Evolutionary conservation across 805 yeast species (phyloP).

Genomic region (Schwanniomyces sp.): DNA sequence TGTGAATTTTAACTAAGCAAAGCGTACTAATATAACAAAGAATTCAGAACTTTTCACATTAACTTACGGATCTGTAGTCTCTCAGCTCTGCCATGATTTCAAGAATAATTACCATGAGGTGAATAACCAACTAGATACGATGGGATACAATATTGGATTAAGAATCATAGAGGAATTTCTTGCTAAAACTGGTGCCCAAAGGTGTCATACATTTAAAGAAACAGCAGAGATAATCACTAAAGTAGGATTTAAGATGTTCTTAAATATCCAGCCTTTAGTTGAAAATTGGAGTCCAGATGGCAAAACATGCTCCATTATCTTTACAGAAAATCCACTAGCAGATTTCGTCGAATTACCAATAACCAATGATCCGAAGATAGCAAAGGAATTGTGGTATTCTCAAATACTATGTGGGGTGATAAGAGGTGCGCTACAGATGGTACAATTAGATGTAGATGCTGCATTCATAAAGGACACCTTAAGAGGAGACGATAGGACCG

Average conservation of each 20-base stretch:
- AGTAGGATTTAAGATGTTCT: constrained; percentile 86
- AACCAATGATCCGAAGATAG: constrained; percentile 62
- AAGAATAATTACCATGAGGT: constrained; percentile 74
- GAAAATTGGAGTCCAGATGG: constrained; percentile 77
- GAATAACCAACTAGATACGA: constrained; percentile 78
- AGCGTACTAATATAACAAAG: constrained; percentile 27
- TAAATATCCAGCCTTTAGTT: constrained; percentile 76
- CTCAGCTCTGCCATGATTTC: constrained; percentile 85
- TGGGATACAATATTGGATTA: constrained; percentile 95
- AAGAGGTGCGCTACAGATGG: constrained; percentile 92
- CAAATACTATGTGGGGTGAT: constrained; percentile 88
- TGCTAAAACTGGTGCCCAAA: constrained; percentile 80
- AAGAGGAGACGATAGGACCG: constrained; percentile 82
- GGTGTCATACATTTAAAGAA: constrained; percentile 78
- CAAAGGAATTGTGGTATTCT: constrained; percentile 85
- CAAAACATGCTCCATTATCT: constrained; percentile 67
- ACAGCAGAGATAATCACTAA: constrained; percentile 86
- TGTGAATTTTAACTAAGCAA: not conserved
- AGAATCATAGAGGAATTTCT: constrained; percentile 90
- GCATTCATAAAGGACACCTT: constrained; percentile 75
- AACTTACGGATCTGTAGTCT: constrained; percentile 91
- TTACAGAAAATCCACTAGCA: constrained; percentile 86
- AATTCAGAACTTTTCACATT: constrained; percentile 92
- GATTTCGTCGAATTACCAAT: constrained; percentile 92
- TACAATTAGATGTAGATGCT: constrained; percentile 87